These are phyloP conservation scores for Camillea tinctor DNA, from an alignment of 2,329 filamentous ascomycete genomes.

Conservation along the genomic window DNA sequence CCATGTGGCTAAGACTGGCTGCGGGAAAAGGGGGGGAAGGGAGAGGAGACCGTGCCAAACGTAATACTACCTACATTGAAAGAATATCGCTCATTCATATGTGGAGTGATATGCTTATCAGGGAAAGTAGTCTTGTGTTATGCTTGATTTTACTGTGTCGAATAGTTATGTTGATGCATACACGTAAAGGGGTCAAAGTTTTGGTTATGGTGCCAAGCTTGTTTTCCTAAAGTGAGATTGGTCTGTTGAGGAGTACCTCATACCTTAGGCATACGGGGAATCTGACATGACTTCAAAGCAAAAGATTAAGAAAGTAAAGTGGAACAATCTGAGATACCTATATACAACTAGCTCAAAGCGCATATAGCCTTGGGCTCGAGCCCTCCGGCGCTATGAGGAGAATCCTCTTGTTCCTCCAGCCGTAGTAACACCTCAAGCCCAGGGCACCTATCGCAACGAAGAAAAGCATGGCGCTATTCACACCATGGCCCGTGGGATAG, in stretches of 20 bases:
- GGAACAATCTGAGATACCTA: too few relatives aligned
- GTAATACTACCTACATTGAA: not conserved
- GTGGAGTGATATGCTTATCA: not conserved
- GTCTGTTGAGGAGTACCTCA: too few relatives aligned
- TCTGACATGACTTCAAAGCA: too few relatives aligned
- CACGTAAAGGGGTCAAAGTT: too few relatives aligned
- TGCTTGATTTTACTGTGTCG: too few relatives aligned
- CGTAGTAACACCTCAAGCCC: conserved; percentile 54
- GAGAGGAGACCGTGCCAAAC: not conserved
- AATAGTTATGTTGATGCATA: too few relatives aligned
- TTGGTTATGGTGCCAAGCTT: too few relatives aligned
- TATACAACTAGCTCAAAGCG: conserved; percentile 22
- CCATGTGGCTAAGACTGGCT: not conserved
- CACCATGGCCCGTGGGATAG: conserved; percentile 66
- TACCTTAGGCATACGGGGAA: too few relatives aligned
- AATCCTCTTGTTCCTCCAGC: conserved; percentile 42
- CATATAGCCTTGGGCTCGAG: conserved; percentile 38
- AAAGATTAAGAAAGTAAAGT: too few relatives aligned
- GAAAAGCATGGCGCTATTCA: conserved; percentile 46
- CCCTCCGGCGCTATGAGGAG: conserved; percentile 33
- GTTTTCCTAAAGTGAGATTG: too few relatives aligned
- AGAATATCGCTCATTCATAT: not conserved
- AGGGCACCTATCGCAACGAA: conserved; percentile 28
- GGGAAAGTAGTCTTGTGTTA: too few relatives aligned
- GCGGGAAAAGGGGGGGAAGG: not conserved